A percentile compares a stretch with the other conserved stretches of the same genome.
Evolutionary conservation across 192 early-diverging fungal genomes (phyloP).

Genomic region (Jimgerdemannia lactiflua): DNA sequence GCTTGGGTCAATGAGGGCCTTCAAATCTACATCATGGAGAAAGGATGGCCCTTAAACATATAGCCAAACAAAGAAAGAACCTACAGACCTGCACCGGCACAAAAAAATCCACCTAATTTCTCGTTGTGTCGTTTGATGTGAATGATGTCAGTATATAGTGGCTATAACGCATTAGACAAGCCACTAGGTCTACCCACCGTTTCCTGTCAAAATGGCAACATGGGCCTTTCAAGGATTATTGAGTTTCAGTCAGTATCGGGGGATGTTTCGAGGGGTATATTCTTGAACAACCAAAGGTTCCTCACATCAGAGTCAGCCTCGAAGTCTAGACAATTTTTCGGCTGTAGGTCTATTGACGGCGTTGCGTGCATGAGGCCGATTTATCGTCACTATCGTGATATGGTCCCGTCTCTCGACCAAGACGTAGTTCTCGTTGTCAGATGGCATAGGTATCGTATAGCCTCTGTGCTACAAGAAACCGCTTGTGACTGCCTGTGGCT

Average conservation of each 20-base stretch:
- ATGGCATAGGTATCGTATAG: neutral
- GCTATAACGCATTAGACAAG: neutral
- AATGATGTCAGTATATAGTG: neutral
- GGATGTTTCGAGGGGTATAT: too few species aligned
- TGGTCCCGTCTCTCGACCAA: conserved; percentile 23
- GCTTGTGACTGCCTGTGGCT: neutral
- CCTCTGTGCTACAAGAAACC: neutral
- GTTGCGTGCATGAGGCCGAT: conserved; percentile 41
- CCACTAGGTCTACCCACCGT: conserved; percentile 15
- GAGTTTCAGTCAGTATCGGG: too few species aligned
- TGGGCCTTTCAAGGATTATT: conserved; percentile 5
- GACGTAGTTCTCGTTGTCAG: conserved; percentile 4
- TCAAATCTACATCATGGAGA: conserved; percentile 21
- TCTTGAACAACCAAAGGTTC: too few species aligned
- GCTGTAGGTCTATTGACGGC: conserved; percentile 46
- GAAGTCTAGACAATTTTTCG: conserved; percentile 32
- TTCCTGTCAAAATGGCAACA: conserved; percentile 43
- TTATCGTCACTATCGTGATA: conserved; percentile 34
- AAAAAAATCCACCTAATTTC: conserved; percentile 38
- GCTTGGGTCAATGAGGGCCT: conserved; percentile 5
- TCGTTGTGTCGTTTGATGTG: neutral
- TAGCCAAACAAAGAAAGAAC: too few species aligned
- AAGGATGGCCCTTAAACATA: neutral
- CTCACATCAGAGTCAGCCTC: conserved; percentile 37
- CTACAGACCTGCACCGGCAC: conserved; percentile 37